These are phyloP conservation scores for Filosporella fistucella DNA, from an alignment of 495 filamentous ascomycete species.

Conservation along the genomic window DNA sequence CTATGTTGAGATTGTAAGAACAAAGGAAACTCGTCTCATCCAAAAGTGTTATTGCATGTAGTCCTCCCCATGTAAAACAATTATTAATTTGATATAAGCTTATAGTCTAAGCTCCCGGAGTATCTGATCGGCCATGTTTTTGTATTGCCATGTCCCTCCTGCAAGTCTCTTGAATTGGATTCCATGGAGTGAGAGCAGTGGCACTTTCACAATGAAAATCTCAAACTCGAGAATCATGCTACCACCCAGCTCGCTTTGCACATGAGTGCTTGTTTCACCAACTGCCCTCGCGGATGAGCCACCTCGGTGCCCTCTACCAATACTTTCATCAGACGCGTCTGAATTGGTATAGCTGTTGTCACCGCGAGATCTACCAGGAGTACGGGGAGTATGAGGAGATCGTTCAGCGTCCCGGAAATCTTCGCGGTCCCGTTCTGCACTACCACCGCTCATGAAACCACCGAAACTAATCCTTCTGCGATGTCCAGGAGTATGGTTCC, in stretches of 20 bases:
- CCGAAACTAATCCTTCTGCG: conserved; percentile 81
- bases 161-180: conserved; percentile 98
- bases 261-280: conserved; percentile 79
- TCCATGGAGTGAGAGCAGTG: conserved; percentile 85
- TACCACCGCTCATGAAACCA: conserved; percentile 49
- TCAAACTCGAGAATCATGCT: conserved; percentile 85
- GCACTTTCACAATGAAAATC: conserved; percentile 97
- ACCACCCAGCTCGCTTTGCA: conserved; percentile 78
- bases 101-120: conserved; percentile 80
- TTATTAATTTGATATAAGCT: neutral
- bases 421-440: conserved; percentile 52
- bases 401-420: conserved; percentile 48
- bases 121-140: conserved; percentile 95
- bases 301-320: conserved; percentile 36
- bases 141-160: conserved; percentile 97
- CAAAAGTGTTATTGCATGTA: neutral
- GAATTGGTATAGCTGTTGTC: conserved; percentile 77
- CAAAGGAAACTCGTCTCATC: conserved; percentile 14
- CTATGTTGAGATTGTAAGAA: conserved; percentile 1
- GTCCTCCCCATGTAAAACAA: neutral
- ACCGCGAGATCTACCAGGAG: conserved; percentile 34
- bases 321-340: conserved; percentile 71
- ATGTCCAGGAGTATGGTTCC: conserved; percentile 49
- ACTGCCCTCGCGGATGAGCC: conserved; percentile 44
- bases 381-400: conserved; percentile 40